phyloP scores from a whole-genome alignment of 2,329 filamentous ascomycete genomes.

The Sarocladium kiliense region DNA sequence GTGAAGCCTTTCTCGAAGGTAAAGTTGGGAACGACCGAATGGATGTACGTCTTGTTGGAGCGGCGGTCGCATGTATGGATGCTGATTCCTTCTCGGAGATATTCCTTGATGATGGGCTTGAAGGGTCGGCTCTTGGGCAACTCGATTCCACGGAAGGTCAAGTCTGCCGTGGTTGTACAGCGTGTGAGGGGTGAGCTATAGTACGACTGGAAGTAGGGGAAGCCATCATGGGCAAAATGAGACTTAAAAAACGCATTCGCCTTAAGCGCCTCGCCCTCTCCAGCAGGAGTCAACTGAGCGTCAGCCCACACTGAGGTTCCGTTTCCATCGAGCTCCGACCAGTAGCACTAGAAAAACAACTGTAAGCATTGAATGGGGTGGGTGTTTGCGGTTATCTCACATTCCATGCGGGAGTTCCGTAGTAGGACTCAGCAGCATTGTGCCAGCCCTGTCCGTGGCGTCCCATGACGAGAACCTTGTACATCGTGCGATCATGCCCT shows the following conservation, averaged over 20 bases:
- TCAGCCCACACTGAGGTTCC: conserved; percentile 59
- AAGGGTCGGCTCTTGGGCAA: conserved; percentile 49
- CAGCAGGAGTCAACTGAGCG: conserved; percentile 53
- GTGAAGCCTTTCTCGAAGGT: conserved; percentile 56
- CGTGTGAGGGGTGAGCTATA: conserved; percentile 60
- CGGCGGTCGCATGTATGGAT: conserved; percentile 66
- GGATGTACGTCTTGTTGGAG: conserved; percentile 48
- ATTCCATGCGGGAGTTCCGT: conserved; percentile 66
- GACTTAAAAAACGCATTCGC: conserved; percentile 55
- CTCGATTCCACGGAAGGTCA: conserved; percentile 52
- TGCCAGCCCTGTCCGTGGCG: conserved; percentile 66
- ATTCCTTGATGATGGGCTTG: conserved; percentile 56
- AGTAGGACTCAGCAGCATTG: conserved; percentile 59
- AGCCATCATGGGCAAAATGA: conserved; percentile 44
- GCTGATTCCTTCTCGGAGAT: conserved; percentile 60
- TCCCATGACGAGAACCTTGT: conserved; percentile 64
- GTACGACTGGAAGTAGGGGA: conserved; percentile 58
- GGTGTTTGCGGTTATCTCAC: conserved; percentile 28
- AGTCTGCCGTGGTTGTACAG: conserved; percentile 56
- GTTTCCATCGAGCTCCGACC: conserved; percentile 60
- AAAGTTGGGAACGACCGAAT: conserved; percentile 44
- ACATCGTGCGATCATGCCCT: conserved; percentile 41
- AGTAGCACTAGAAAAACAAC: conserved; percentile 48
- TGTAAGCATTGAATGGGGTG: neutral
- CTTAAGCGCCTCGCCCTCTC: conserved; percentile 50